These are phyloP conservation scores for Blechomonas ayalai DNA, from an alignment of 208 protist species.

Conservation along the genomic window DNA sequence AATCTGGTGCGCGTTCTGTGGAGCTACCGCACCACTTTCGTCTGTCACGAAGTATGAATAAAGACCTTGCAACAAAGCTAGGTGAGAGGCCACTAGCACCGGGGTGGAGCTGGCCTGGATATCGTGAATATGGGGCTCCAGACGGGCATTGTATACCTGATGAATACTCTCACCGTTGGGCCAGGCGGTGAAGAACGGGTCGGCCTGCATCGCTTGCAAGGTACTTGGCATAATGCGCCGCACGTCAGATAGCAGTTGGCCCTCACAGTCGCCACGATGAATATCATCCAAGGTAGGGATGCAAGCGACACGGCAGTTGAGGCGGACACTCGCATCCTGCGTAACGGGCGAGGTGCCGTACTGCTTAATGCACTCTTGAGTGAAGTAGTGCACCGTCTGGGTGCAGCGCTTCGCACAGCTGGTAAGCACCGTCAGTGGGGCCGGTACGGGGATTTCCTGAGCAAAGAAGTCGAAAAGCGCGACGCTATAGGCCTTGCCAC, in stretches of 20 bases:
- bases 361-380: slow-evolving; percentile 33
- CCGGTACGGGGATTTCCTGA: slow-evolving; percentile 20
- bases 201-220: slow-evolving; percentile 58
- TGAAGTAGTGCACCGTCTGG: slow-evolving; percentile 78
- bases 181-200: slow-evolving; percentile 84
- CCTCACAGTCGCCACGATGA: slow-evolving; percentile 84
- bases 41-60: slow-evolving; percentile 86
- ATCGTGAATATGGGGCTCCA: slow-evolving; percentile 88
- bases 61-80: slow-evolving; percentile 73
- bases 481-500: slow-evolving; percentile 63
- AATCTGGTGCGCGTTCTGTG: slow-evolving; percentile 74
- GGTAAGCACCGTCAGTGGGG: slow-evolving; percentile 62
- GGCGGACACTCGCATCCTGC: background rate
- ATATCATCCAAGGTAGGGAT: slow-evolving; percentile 84
- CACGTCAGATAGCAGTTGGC: slow-evolving; percentile 65
- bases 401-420: slow-evolving; percentile 77
- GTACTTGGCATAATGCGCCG: slow-evolving; percentile 73
- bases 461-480: slow-evolving; percentile 70
- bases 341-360: background rate
- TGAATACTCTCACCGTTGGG: slow-evolving; percentile 86
- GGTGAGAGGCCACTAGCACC: slow-evolving; percentile 77
- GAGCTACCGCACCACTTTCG: slow-evolving; percentile 48
- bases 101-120: slow-evolving; percentile 75
- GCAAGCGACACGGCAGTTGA: slow-evolving; percentile 74
- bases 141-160: slow-evolving; percentile 80